Evolutionary conservation across 2,329 filamentous ascomycete species (phyloP), one percentile per base, ranked within the genome.

Genomic region (Elsinoe australis): DNA sequence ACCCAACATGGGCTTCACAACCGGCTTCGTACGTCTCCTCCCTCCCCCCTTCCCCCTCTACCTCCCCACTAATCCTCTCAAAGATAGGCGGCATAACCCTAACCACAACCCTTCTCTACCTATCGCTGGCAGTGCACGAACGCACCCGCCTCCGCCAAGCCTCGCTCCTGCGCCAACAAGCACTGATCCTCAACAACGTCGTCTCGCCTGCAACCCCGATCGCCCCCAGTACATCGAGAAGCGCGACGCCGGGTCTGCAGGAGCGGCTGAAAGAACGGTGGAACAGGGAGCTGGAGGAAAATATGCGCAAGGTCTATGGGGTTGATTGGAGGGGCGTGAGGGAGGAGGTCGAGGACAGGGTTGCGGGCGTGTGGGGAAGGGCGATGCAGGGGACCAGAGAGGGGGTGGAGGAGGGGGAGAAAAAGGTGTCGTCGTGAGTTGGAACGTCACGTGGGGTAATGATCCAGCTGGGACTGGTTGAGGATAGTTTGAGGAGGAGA

Each of bases 1-100:
- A 15, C 17, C 32, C 21, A 51, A 9, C 55, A 74, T 74, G 71
- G 71, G 71, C 60, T 73, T 74, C 64, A 71, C 69, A 51, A 71
- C 69, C 14, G 71, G 71, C 63, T 70, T 74, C 56, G 71, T 74
- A 64, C 38, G 64, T 35, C 22, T n/a, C 22, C 18, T 31, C 14
- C 14, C 38, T 42, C n/a, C 12, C 50, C 14, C 1, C 22, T 14
- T 4, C 22, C 28, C 31, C 29, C 24, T 7, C 15, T 9, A 28
- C 22, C 15, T 36, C 33, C 35, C 12, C 53, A 17, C n/a, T 36
- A 26, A 39, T 15, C 47, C 18, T 22, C 9, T 15, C 14, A 31
- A 54, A 74, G 71, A 64, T 74, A 51, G 68, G 70, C 57, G 71
- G 71, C 60, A 62, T 73, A 52, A 73, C 71, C 51, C 66, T 74